A percentile compares a stretch with the other conserved stretches of the same genome.
These are phyloP conservation scores for Ilex asprella DNA, from an alignment of 257 asterid genomes.

Conservation along the genomic window DNA sequence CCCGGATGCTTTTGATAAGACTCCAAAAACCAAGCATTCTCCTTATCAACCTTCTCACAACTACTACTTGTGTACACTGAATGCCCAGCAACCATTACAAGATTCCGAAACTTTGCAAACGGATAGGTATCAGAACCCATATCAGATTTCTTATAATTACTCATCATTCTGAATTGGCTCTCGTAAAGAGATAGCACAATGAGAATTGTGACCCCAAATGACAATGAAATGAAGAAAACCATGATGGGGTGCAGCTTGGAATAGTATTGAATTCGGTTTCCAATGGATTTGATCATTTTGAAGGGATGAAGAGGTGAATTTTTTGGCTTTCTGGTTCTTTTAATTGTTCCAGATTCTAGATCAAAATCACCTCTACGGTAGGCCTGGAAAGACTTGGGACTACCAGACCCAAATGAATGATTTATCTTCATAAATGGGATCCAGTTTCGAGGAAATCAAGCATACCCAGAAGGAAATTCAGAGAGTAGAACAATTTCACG, in stretches of 20 bases:
- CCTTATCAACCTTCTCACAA: conserved; percentile 83
- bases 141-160: conserved; percentile 35
- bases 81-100: conserved; percentile 99
- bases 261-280: conserved; percentile 48
- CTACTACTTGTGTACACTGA: conserved; percentile 85
- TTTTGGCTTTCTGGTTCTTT: conserved; percentile 48
- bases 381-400: conserved; percentile 33
- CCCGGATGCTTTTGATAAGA: conserved; percentile 92
- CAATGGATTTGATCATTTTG: conserved; percentile 57
- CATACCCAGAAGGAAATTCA: conserved; percentile 15
- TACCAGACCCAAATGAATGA: conserved; percentile 39
- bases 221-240: conserved; percentile 45
- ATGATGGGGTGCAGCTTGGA: conserved; percentile 64
- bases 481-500: neutral
- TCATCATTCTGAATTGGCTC: conserved; percentile 28
- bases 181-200: conserved; percentile 35
- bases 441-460: conserved; percentile 9
- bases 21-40: conserved; percentile 16
- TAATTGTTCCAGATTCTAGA: conserved; percentile 68
- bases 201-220: conserved; percentile 39
- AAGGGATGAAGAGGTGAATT: conserved; percentile 23
- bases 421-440: conserved; percentile 67
- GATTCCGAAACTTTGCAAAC: conserved; percentile 52
- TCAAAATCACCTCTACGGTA: conserved; percentile 80
- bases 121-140: conserved; percentile 49